Base-by-base conservation (phyloP, 1,284 basidiomycete species). In the Ustilago shanxiensis region DNA sequence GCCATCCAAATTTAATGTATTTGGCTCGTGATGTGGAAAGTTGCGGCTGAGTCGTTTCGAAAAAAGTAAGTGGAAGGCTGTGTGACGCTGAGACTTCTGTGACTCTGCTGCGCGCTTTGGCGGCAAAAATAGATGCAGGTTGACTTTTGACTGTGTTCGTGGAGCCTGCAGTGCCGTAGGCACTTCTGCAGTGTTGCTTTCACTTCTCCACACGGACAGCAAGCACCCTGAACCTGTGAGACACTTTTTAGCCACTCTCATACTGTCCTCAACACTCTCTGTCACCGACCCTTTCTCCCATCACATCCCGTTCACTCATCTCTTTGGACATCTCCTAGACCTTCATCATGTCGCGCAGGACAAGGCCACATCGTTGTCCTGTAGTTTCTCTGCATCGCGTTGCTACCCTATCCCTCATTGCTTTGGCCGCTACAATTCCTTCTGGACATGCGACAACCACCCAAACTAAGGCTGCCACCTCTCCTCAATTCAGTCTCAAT, bases 181-280 rank as follows among this genome's bases (percentile, higher is more conserved):
- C 47, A 50, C 47, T 50, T 50, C 24, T 26, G 20, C 66, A 56
- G 56, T 69, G 56, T 64, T 53, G 53, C 33, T 64, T 51, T 55
- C 65, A 51, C 60, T 68, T 69, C 67, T 69, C 67, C 67, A 69
- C 67, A 69, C 57, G 2, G 60, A 35, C 45, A 26, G 20, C 47
- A 54, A 26, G 20, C 47, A 54, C 33, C 39, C 54, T 44, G 37
- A 52, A 52, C 31, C 18, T 11, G n/a, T 52, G 28, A 52, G 50
- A 29, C 50, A 52, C 5, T 20, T 44, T 20, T 44, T 44, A 14
- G 41, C 41, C 41, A 44, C 41, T 20, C 7, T 7, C 41, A n/a
- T 8, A 8, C 20, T 44, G n/a, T n/a, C n/a, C n/a, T n/a, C n/a
- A 44, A 26, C 62, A 24, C 49, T 35, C 31, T 29, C 39, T 26